Base-by-base conservation (phyloP, 345 rosid species). In the Mercurialis annua region DNA sequence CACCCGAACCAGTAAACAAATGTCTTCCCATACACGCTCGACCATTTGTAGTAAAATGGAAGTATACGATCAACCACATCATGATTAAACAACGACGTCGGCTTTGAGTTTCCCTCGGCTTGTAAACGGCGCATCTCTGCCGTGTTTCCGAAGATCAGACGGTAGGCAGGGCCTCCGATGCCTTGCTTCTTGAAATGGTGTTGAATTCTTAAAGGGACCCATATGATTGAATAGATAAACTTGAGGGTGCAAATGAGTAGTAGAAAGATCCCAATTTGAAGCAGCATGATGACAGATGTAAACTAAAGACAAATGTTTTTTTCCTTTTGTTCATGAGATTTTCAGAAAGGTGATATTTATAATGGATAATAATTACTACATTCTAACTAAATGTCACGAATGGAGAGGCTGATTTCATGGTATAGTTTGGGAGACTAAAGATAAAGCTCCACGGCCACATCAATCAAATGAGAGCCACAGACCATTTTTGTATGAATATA, bases 1-100 rank as follows among this genome's bases (percentile, higher is more conserved):
- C 79, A 69, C 59, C 98, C 98, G 58, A 90, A 90, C 96, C 97
- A 88, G 73, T 76, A 90, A 6, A 92, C 71, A 61, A 84, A 90
- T n/a, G 80, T 82, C 66, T 75, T 81, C 57, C 95, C 95, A 6
- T 86, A 82, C 66, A 1, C 43, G 54, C 47, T 64, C 6, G 90
- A 83, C 92, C 98, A 92, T 7, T 14, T 46, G 65, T 80, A 49
- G 83, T 85, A 85, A 72, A 78, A 87, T 14, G 96, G 92, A 34
- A 72, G 72, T 63, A 67, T 82, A 10, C 88, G 77, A 57, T 62
- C 84, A 26, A 85, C 75, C 64, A 78, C 69, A 27, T 79, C 77
- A 61, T 84, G 89, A 53, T 69, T 72, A 14, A 64, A 52, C 0
- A 81, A 46, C 26, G 74, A 47, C 14, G 70, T 67, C 20, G 95